Evolutionary conservation across 2,329 filamentous ascomycete genomes (phyloP).

Genomic region (Chrysosphaeria jannelii): DNA sequence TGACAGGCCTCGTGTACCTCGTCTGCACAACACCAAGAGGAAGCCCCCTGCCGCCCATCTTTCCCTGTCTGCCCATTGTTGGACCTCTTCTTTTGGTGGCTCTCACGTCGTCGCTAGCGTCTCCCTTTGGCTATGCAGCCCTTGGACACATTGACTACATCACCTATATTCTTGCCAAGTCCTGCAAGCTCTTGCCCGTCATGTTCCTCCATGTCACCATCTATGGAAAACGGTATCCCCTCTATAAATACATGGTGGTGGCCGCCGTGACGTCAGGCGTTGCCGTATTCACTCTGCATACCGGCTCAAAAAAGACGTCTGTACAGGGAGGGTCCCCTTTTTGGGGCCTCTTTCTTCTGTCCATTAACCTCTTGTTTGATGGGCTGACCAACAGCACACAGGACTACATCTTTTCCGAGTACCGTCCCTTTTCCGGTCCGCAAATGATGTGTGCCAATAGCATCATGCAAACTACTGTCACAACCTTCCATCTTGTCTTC

Average conservation of each 20-base stretch:
- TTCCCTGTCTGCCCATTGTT: slow-evolving; percentile 52
- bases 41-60: slow-evolving; percentile 27
- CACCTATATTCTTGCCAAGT: slow-evolving; percentile 89
- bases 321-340: no score
- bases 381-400: slow-evolving; percentile 90
- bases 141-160: slow-evolving; percentile 92
- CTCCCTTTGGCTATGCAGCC: slow-evolving; percentile 83
- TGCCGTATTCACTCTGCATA: slow-evolving; percentile 78
- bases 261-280: slow-evolving; percentile 74
- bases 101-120: slow-evolving; percentile 62
- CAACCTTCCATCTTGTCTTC: slow-evolving; percentile 41
- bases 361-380: slow-evolving; percentile 80
- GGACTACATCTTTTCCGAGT: slow-evolving; percentile 67
- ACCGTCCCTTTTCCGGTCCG: slow-evolving; percentile 57
- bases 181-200: slow-evolving; percentile 93
- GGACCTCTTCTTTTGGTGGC: slow-evolving; percentile 52
- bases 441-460: slow-evolving; percentile 99
- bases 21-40: slow-evolving; percentile 25
- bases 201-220: slow-evolving; percentile 90
- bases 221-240: slow-evolving; percentile 64
- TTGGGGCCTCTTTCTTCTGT: slow-evolving; percentile 65
- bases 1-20: slow-evolving; percentile 60
- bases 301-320: slow-evolving; percentile 25
- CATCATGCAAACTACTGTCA: slow-evolving; percentile 54
- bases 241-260: slow-evolving; percentile 92